Conservation (phyloP, 805 yeast species). For the Torulaspora franciscae region DNA sequence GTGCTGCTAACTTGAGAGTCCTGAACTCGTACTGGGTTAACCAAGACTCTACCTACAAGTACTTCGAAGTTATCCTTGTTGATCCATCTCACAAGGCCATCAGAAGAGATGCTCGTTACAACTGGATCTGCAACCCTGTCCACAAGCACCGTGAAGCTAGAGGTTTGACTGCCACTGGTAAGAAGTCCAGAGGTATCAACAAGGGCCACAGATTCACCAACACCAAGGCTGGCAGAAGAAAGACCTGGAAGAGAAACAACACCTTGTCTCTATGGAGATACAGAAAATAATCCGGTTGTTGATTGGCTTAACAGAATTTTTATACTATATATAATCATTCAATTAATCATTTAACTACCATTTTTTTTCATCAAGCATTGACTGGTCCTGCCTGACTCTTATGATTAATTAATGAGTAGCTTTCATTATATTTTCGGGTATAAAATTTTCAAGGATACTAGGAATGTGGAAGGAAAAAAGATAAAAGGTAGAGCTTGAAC, state of each 20-base stretch:
- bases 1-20: conserved; percentile 98
- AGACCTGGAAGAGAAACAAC: conserved; percentile 99
- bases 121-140: conserved; percentile 99
- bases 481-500: background rate
- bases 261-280: conserved; percentile 98
- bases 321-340: conserved; percentile 2
- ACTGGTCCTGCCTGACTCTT: conserved; percentile 3
- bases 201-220: conserved; percentile 99
- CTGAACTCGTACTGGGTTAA: conserved; percentile 99
- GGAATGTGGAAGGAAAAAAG: conserved; percentile 3
- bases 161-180: conserved; percentile 97
- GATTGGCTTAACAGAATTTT: background rate
- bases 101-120: conserved; percentile 97
- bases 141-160: conserved; percentile 99
- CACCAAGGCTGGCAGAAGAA: conserved; percentile 97
- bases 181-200: conserved; percentile 99
- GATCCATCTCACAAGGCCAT: conserved; percentile 98
- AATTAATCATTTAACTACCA: conserved; percentile 6
- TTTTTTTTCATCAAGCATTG: background rate
- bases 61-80: conserved; percentile 94
- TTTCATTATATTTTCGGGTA: background rate
- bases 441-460: background rate
- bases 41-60: conserved; percentile 99
- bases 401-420: background rate
- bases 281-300: conserved; percentile 61